phyloP scores from a whole-genome alignment of 1,284 basidiomycete species.

The Apiotrichum mycotoxinovorans region DNA sequence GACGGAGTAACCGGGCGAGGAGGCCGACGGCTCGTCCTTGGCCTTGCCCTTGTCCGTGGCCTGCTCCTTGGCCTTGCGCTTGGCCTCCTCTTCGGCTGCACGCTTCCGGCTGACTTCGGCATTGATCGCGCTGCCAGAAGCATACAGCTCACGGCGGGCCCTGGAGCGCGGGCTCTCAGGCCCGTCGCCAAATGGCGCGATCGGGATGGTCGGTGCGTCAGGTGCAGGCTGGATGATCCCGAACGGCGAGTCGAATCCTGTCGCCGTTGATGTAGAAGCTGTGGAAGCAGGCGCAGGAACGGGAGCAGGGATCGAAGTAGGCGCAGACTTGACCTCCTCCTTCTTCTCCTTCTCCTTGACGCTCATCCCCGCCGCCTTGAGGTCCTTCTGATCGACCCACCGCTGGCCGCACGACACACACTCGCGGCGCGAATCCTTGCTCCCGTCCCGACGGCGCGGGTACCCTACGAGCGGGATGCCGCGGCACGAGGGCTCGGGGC shows the following conservation, averaged over 20 bases:
- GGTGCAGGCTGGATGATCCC: neutral
- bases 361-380: conserved; percentile 5
- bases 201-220: neutral
- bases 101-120: neutral
- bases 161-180: conserved; percentile 35
- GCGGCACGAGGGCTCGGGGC: conserved; percentile 36
- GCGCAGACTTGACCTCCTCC: neutral
- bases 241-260: neutral
- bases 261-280: neutral
- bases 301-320: neutral
- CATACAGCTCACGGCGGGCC: conserved; percentile 39
- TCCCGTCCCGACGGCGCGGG: conserved; percentile 34
- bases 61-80: conserved; percentile 1
- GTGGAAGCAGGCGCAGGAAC: neutral
- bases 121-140: conserved; percentile 18
- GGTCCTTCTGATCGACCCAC: conserved; percentile 35
- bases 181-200: conserved; percentile 2
- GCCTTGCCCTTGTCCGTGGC: neutral
- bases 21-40: neutral
- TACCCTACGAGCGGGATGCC: conserved; percentile 48
- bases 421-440: conserved; percentile 32
- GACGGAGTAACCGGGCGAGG: neutral
- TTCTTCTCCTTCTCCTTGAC: neutral
- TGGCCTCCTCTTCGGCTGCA: neutral
- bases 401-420: conserved; percentile 40